Evolutionary conservation across 345 rosid species (phyloP).

Genomic region (Anastatica hierochuntica): DNA sequence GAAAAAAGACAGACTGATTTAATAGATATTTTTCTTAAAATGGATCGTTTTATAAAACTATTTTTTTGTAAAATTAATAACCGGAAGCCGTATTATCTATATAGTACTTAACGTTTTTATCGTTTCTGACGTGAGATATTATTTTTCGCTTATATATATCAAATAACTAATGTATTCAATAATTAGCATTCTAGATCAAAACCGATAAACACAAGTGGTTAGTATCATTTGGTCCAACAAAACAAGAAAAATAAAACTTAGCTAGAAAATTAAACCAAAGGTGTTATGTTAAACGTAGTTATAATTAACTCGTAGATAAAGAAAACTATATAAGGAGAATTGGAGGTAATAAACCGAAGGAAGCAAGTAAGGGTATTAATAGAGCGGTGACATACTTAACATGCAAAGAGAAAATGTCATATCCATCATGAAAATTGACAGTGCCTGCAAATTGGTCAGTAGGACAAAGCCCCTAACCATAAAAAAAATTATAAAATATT

Average conservation of each 20-base stretch:
- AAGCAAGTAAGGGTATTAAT: neutral
- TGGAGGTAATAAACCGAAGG: neutral
- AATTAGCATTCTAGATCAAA: neutral
- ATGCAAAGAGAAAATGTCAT: constrained; percentile 27
- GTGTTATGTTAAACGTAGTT: neutral
- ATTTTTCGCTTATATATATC: too few relatives aligned
- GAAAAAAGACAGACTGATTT: too few relatives aligned
- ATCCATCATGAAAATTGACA: constrained; percentile 25
- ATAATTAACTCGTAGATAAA: too few relatives aligned
- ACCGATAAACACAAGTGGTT: neutral
- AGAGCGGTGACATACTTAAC: constrained; percentile 12
- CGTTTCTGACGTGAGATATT: too few relatives aligned
- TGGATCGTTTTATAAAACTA: too few relatives aligned
- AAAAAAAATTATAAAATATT: neutral
- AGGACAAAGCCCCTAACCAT: constrained; percentile 10
- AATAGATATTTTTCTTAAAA: too few relatives aligned
- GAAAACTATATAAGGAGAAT: neutral
- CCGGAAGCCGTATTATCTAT: too few relatives aligned
- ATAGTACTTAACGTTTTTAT: too few relatives aligned
- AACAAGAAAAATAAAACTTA: neutral
- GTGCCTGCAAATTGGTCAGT: constrained; percentile 17
- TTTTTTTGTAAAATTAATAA: too few relatives aligned
- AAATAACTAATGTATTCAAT: too few relatives aligned
- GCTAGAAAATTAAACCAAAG: neutral
- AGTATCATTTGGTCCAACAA: neutral